Conservation (phyloP, 1,284 basidiomycete species). For the Inonotus obliquus region DNA sequence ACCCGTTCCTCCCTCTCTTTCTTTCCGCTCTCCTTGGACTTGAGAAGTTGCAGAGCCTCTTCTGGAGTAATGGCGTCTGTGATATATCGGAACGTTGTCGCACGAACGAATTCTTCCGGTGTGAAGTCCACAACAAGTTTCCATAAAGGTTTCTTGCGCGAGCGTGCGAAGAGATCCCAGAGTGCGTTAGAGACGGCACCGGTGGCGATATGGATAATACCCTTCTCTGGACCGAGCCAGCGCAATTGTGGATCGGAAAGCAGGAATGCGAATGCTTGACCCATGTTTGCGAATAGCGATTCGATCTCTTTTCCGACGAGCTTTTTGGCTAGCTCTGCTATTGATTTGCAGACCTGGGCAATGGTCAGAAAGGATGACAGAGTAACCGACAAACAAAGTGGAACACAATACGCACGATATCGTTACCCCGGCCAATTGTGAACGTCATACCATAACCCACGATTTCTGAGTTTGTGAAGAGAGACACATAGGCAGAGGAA, state of each 20-base stretch:
- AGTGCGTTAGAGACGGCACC: slow-evolving; percentile 79
- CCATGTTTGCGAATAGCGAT: slow-evolving; percentile 86
- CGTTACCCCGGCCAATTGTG: slow-evolving; percentile 94
- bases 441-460: slow-evolving; percentile 94
- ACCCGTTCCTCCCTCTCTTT: slow-evolving; percentile 74
- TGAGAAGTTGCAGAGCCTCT: slow-evolving; percentile 83
- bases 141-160: slow-evolving; percentile 78
- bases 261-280: slow-evolving; percentile 74
- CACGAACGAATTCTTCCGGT: slow-evolving; percentile 83
- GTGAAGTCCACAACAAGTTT: slow-evolving; percentile 82
- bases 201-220: slow-evolving; percentile 79
- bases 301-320: slow-evolving; percentile 84
- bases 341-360: slow-evolving; percentile 72
- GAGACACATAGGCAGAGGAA: slow-evolving; percentile 84
- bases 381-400: background rate
- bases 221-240: slow-evolving; percentile 91
- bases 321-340: slow-evolving; percentile 72
- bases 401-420: slow-evolving; percentile 55
- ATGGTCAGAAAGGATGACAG: background rate
- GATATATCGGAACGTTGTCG: slow-evolving; percentile 88
- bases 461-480: slow-evolving; percentile 70
- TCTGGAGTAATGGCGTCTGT: slow-evolving; percentile 89
- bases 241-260: slow-evolving; percentile 84
- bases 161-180: slow-evolving; percentile 81
- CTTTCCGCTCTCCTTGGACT: slow-evolving; percentile 73